Percentiles rank a stretch among this genome's conserved stretches.
These are phyloP conservation scores for Diplodia sapinea DNA, from an alignment of 2,329 filamentous ascomycete species.

Conservation along the genomic window DNA sequence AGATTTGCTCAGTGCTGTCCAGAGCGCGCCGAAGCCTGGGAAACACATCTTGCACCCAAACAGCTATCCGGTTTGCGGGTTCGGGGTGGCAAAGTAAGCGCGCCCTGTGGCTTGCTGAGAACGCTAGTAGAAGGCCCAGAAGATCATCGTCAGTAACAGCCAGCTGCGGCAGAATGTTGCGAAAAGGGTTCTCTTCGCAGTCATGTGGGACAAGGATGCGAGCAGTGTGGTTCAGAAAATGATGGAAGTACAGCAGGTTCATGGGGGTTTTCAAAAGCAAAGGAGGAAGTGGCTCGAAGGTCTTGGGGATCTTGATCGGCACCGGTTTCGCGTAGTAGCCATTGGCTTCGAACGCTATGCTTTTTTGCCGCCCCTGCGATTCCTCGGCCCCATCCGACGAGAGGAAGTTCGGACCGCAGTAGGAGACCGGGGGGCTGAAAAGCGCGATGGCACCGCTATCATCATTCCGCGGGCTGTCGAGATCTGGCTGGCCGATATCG, in stretches of 20 bases:
- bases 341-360: conserved; percentile 62
- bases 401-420: conserved; percentile 34
- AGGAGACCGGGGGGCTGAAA: conserved; percentile 43
- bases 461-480: conserved; percentile 73
- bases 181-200: conserved; percentile 65
- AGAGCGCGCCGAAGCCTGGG: conserved; percentile 73
- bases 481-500: conserved; percentile 72
- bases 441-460: conserved; percentile 68
- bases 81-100: conserved; percentile 75
- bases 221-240: conserved; percentile 81
- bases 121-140: conserved; percentile 77
- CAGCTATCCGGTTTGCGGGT: conserved; percentile 76
- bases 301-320: conserved; percentile 65
- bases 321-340: conserved; percentile 76
- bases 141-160: conserved; percentile 73
- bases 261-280: conserved; percentile 73
- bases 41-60: conserved; percentile 81
- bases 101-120: conserved; percentile 83
- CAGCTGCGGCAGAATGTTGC: conserved; percentile 68
- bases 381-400: conserved; percentile 42
- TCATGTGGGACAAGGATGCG: conserved; percentile 68
- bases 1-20: conserved; percentile 66
- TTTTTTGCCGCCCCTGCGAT: conserved; percentile 47
- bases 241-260: conserved; percentile 77
- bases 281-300: conserved; percentile 61